Base-by-base conservation (phyloP, 2,329 filamentous ascomycete genomes). In the Botrytis byssoidea region DNA sequence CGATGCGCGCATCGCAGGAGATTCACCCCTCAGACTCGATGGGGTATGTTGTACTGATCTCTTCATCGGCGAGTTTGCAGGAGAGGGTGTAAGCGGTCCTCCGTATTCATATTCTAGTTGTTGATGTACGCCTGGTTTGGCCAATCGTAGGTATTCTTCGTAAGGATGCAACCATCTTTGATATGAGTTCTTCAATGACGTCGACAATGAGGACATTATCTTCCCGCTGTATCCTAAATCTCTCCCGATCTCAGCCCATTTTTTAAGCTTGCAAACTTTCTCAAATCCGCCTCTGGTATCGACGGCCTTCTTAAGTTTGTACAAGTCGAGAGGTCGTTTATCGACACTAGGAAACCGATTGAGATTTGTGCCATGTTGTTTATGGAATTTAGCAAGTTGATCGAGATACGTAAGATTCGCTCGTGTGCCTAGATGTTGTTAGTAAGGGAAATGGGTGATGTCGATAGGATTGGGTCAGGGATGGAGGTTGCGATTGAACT, bases 161-260 rank as follows among this genome's bases (percentile, higher is more conserved):
- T 98, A 99, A 0, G 96, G 96, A 80, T 94, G 93, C 5, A 99
- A 90, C 93, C 96, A 99, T 83, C 95, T 91, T 82, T 97, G 94
- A 79, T 97, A 99, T 0, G 96, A 98, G 82, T 99, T 99, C 82
- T 98, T 99, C 60, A 99, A 88, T 8, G 96, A 98, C 0, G 96
- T 99, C 9, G 96, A 99, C 65, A 99, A 85, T 14, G 96, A 98
- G 3, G 95, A 98, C 96, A 99, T 99, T 76, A 99, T 99, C 85
- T 99, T 99, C 81, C 96, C 96, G 81, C 95, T 98, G 83, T 99
- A 99, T 72, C 96, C 96, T 66, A 99, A 85, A 81, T 98, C 96
- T 80, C 96, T 91, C 48, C 96, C 96, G 78, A 99, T 98, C 83
- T 99, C 96, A 25, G 96, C 96, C 96, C 96, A 99, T 85, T 98